A percentile compares a stretch with the other conserved stretches of the same genome.
phyloP scores from a whole-genome alignment of 441 rosid species.

The Rhodomyrtus psidioides region DNA sequence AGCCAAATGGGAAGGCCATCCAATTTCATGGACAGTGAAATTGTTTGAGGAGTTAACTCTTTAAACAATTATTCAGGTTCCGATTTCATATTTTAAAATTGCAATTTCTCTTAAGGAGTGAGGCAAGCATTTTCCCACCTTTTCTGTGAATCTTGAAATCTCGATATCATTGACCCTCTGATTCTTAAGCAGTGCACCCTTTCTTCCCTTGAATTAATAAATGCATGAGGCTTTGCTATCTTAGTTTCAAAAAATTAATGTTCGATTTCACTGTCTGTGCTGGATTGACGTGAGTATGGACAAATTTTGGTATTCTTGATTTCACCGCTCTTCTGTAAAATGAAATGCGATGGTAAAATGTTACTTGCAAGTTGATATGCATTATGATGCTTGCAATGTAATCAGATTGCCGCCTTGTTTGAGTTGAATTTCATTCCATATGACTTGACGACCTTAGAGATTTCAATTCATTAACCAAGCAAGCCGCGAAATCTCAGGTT shows the following conservation, averaged over 20 bases:
- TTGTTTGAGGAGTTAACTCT: too few species aligned
- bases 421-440: not conserved
- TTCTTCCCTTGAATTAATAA: not conserved
- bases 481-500: not conserved
- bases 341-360: not conserved
- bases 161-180: not conserved
- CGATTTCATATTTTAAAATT: not conserved
- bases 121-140: not conserved
- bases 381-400: not conserved
- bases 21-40: not conserved
- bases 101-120: not conserved
- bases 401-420: not conserved
- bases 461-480: not conserved
- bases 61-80: not conserved
- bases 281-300: not conserved
- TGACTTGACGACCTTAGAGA: not conserved
- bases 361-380: not conserved
- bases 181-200: not conserved
- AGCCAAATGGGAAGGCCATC: not conserved
- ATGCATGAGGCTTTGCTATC: not conserved
- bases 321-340: fast-evolving
- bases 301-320: not conserved
- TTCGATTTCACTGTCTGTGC: not conserved
- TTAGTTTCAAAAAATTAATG: not conserved
- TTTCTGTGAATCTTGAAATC: not conserved